A percentile compares a stretch with the other conserved stretches of the same genome.
Conservation (phyloP, 495 filamentous ascomycete genomes). For the Penicillium cosmopolitanum region DNA sequence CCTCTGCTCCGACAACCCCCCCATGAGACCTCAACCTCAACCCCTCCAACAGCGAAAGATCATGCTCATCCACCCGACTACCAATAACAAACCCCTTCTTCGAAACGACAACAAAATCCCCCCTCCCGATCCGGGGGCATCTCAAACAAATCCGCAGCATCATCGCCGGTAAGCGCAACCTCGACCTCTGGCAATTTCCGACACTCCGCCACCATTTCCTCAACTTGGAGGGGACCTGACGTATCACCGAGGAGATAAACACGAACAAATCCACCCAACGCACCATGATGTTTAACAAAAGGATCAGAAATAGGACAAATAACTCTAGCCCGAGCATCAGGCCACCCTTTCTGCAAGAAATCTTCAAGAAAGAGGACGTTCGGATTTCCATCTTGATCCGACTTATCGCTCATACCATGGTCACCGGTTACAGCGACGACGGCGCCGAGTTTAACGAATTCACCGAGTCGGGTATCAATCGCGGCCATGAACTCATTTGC, state of each 20-base stretch:
- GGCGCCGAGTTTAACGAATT: not conserved
- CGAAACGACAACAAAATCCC: slow-evolving; percentile 9
- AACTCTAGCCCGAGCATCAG: not conserved
- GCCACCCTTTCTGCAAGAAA: not conserved
- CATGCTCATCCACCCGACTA: slow-evolving; percentile 1
- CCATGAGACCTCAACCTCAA: slow-evolving; percentile 4
- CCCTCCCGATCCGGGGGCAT: slow-evolving; percentile 8
- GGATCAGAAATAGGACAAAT: slow-evolving; percentile 8
- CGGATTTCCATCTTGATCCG: not conserved
- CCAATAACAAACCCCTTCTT: slow-evolving; percentile 3
- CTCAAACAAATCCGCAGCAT: not conserved
- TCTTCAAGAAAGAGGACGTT: slow-evolving; percentile 6
- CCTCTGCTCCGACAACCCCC: slow-evolving; percentile 10
- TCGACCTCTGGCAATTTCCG: slow-evolving; percentile 1
- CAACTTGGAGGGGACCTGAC: not conserved
- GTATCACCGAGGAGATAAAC: not conserved
- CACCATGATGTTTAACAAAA: slow-evolving; percentile 10
- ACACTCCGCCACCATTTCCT: not conserved
- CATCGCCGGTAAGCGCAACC: not conserved
- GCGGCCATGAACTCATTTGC: not conserved
- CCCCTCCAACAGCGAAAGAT: slow-evolving; percentile 1
- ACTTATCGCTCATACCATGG: slow-evolving; percentile 10
- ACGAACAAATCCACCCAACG: slow-evolving; percentile 4
- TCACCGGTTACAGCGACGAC: slow-evolving; percentile 8
- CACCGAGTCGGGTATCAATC: not conserved